phyloP scores from a whole-genome alignment of 192 early-diverging fungal genomes.

The Paraglomus occultum region DNA sequence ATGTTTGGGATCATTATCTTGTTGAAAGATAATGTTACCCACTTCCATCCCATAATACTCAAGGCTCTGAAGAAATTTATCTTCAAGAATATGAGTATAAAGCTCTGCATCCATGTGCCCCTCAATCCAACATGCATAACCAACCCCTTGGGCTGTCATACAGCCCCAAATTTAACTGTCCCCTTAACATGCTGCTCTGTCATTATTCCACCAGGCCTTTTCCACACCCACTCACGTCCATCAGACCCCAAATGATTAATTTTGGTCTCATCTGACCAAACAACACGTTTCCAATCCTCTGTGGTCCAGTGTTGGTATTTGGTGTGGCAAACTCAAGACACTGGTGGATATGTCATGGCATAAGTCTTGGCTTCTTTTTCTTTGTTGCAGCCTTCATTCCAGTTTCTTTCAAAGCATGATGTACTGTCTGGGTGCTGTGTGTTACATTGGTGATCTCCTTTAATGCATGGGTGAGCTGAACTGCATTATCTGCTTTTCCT shows the following conservation, averaged over 20 bases:
- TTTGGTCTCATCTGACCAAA: conserved; percentile 43
- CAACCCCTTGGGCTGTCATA: conserved; percentile 9
- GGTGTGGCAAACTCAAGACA: conserved; percentile 23
- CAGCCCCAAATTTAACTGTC: conserved; percentile 34
- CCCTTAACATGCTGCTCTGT: conserved; percentile 10
- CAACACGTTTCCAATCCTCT: conserved; percentile 39
- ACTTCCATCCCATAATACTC: not conserved
- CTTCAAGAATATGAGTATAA: conserved; percentile 10
- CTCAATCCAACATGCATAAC: conserved; percentile 1
- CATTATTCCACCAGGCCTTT: not conserved
- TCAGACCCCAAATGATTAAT: no score
- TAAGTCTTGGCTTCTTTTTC: conserved; percentile 7
- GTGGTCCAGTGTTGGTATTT: conserved; percentile 36
- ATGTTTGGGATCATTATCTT: not conserved
- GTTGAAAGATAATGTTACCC: not conserved
- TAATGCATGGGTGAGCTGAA: no score
- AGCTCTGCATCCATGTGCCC: not conserved
- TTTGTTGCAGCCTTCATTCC: not conserved
- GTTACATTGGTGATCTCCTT: no score
- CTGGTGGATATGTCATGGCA: not conserved
- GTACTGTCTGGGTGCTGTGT: no score
- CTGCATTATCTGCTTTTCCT: no score
- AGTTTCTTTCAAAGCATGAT: not conserved
- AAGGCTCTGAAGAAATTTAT: not conserved
- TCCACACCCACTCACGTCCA: no score